Conservation (phyloP, 2,329 filamentous ascomycete species). For the Venturia pyrina region DNA sequence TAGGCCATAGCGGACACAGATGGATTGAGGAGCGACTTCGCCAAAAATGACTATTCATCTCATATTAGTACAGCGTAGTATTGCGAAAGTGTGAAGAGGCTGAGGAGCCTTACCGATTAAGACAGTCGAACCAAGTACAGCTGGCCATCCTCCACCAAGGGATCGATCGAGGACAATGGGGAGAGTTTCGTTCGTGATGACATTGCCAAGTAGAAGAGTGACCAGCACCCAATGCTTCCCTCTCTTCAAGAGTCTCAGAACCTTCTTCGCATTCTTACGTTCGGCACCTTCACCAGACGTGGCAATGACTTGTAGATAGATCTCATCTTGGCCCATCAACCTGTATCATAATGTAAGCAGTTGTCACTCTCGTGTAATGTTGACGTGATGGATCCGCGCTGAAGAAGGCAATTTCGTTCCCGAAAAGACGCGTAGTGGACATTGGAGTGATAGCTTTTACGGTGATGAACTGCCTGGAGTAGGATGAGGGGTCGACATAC, state of each 20-base stretch:
- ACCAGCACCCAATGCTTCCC: conserved; percentile 99
- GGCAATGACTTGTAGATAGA: conserved; percentile 91
- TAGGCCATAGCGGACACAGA: conserved; percentile 92
- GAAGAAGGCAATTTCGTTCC: background rate
- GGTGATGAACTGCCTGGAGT: background rate
- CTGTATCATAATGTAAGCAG: conserved; percentile 23
- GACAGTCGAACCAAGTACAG: conserved; percentile 84
- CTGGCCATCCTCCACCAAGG: conserved; percentile 87
- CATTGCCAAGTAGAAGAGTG: conserved; percentile 85
- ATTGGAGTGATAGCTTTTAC: background rate
- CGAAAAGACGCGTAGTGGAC: background rate
- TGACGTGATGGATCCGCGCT: background rate
- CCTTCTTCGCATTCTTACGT: conserved; percentile 71
- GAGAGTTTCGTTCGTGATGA: conserved; percentile 94
- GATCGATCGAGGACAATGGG: conserved; percentile 92
- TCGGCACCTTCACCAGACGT: conserved; percentile 78
- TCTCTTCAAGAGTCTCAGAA: conserved; percentile 67
- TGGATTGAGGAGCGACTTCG: conserved; percentile 88
- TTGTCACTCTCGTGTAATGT: background rate
- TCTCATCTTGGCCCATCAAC: conserved; percentile 73
- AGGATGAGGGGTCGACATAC: conserved; percentile 35
- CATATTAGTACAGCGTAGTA: conserved; percentile 14
- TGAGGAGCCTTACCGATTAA: conserved; percentile 62
- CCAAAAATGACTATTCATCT: conserved; percentile 76
- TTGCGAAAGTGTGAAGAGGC: background rate